phyloP scores from a whole-genome alignment of 139 green algal genomes.

The Chlorella ohadii region DNA sequence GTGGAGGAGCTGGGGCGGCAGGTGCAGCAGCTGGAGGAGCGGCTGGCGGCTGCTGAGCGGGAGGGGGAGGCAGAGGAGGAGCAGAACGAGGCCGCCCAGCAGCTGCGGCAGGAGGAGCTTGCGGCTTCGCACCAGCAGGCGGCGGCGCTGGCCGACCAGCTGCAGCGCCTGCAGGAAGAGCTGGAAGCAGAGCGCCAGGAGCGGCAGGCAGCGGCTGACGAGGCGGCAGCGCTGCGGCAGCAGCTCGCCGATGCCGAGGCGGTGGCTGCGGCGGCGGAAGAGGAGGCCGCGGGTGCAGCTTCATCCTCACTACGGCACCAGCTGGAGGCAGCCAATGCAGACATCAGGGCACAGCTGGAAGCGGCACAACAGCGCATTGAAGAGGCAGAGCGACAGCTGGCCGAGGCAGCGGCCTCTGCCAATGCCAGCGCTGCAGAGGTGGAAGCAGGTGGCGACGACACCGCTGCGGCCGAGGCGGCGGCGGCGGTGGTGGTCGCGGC shows the following conservation, averaged over 20 bases:
- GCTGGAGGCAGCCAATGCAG: conserved; percentile 23
- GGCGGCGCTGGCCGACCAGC: neutral
- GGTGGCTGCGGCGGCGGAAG: neutral
- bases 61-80: neutral
- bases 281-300: neutral
- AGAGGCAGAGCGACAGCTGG: conserved; percentile 11
- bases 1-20: neutral
- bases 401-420: neutral
- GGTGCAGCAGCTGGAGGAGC: neutral
- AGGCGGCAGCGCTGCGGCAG: neutral
- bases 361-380: conserved; percentile 21
- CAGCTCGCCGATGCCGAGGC: neutral
- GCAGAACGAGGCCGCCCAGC: neutral
- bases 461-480: neutral
- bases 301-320: neutral
- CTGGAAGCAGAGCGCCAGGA: conserved; percentile 20
- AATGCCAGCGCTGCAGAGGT: too few species aligned
- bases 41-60: neutral
- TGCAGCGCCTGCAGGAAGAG: conserved; percentile 18
- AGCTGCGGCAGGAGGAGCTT: neutral
- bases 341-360: conserved; percentile 24
- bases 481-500: neutral
- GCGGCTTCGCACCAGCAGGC: neutral
- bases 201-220: conserved; percentile 9
- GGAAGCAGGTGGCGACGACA: too few species aligned